Evolutionary conservation across 345 rosid genomes (phyloP).

Genomic region (Triadica sebifera): DNA sequence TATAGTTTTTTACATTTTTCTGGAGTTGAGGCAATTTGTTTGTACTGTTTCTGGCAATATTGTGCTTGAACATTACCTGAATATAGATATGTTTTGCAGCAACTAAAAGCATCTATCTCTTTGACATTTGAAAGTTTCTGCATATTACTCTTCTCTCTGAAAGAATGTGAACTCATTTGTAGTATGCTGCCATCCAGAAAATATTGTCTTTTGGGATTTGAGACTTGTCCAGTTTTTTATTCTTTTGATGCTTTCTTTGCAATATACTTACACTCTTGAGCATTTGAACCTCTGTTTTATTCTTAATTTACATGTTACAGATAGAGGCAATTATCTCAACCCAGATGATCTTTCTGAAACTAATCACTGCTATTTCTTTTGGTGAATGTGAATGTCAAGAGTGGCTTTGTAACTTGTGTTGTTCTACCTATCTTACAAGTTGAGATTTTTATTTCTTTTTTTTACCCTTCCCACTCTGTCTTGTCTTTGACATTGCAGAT

Average conservation of each 20-base stretch:
- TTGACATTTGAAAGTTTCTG: background rate
- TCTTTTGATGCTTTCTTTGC: background rate
- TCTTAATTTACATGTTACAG: background rate
- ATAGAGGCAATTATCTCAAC: background rate
- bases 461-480: background rate
- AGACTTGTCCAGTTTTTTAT: background rate
- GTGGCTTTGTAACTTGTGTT: background rate
- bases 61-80: background rate
- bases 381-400: background rate
- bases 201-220: background rate
- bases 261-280: background rate
- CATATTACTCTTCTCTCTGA: background rate
- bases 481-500: background rate
- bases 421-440: slow-evolving; percentile 3
- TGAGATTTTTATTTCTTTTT: background rate
- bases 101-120: background rate
- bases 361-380: background rate
- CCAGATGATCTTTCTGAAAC: background rate
- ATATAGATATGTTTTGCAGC: background rate
- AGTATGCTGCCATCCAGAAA: background rate
- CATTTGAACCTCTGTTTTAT: background rate
- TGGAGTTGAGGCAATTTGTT: background rate
- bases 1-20: background rate
- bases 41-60: background rate
- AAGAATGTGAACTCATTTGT: background rate